Conservation (phyloP, 345 rosid species). For the Combretum micranthum region DNA sequence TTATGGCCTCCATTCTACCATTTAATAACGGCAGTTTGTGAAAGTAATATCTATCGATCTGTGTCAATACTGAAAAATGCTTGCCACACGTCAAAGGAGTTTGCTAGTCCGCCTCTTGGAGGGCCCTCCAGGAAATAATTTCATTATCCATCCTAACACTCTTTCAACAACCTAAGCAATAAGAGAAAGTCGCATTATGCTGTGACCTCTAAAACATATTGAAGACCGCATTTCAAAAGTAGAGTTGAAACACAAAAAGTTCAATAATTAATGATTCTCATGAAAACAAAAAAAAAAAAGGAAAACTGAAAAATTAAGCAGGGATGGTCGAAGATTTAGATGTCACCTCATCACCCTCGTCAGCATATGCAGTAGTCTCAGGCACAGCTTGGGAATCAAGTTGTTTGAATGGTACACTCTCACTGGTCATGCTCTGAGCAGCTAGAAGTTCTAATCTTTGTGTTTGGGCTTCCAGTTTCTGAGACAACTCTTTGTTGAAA, state of each 20-base stretch:
- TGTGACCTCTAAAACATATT: not conserved
- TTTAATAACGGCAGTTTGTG: slow-evolving; percentile 4
- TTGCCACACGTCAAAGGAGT: slow-evolving; percentile 41
- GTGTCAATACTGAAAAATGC: not conserved
- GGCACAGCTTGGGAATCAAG: slow-evolving; percentile 36
- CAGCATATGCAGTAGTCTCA: slow-evolving; percentile 69
- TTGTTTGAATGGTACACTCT: slow-evolving; percentile 38
- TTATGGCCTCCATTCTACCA: slow-evolving; percentile 18
- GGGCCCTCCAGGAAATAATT: slow-evolving; percentile 94
- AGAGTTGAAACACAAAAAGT: not conserved
- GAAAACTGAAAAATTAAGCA: not conserved
- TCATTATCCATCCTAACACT: slow-evolving; percentile 98
- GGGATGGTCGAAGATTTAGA: slow-evolving; percentile 4
- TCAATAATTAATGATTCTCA: not conserved
- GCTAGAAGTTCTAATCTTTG: slow-evolving; percentile 92
- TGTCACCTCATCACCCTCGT: slow-evolving; percentile 97
- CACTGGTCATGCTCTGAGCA: slow-evolving; percentile 65
- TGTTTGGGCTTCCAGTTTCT: slow-evolving; percentile 85
- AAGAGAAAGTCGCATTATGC: not conserved
- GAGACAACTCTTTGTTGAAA: slow-evolving; percentile 71
- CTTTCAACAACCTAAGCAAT: slow-evolving; percentile 82
- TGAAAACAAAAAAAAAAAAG: not conserved
- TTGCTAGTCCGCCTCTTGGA: slow-evolving; percentile 80
- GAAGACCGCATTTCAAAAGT: not conserved
- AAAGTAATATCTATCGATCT: not conserved